Percentiles rank a stretch among this genome's conserved stretches.
phyloP scores from a whole-genome alignment of 2,329 filamentous ascomycete genomes.

The Fusarium nanum region DNA sequence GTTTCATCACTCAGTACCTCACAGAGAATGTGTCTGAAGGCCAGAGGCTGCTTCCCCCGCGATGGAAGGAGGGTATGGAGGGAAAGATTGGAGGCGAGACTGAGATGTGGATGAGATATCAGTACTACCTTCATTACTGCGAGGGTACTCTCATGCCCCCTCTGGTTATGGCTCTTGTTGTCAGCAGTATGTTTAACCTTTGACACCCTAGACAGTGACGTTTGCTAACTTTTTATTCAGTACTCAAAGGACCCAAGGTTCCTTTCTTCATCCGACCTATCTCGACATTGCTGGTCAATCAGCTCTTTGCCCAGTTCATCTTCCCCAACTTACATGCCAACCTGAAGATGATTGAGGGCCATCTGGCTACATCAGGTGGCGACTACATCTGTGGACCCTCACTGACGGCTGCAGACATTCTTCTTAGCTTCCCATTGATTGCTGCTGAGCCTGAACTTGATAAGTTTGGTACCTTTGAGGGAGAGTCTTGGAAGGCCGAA shows the following conservation, averaged over 20 bases:
- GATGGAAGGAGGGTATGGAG: conserved; percentile 69
- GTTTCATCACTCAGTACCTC: conserved; percentile 83
- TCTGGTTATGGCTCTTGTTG: conserved; percentile 72
- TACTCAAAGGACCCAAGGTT: conserved; percentile 58
- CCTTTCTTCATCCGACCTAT: conserved; percentile 67
- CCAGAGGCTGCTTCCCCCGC: conserved; percentile 61
- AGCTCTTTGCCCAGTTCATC: conserved; percentile 56
- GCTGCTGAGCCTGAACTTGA: conserved; percentile 55
- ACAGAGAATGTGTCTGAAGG: conserved; percentile 69
- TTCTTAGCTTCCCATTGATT: conserved; percentile 65
- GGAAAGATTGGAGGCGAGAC: conserved; percentile 69
- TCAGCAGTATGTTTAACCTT: conserved; percentile 56
- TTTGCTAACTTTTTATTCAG: conserved; percentile 42
- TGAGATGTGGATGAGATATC: conserved; percentile 68
- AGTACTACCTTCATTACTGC: conserved; percentile 83
- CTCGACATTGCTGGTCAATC: conserved; percentile 58
- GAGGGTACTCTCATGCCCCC: conserved; percentile 86
- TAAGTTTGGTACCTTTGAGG: conserved; percentile 56
- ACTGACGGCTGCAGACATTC: conserved; percentile 65
- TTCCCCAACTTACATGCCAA: conserved; percentile 62
- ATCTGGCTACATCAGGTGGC: conserved; percentile 59
- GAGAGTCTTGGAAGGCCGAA: conserved; percentile 52
- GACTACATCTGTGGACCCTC: conserved; percentile 62
- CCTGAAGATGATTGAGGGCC: conserved; percentile 62
- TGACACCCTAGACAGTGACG: neutral